Percentiles rank a stretch among this genome's conserved stretches.
Conservation (phyloP, 2,329 filamentous ascomycete genomes). For the Sporothrix mexicana region DNA sequence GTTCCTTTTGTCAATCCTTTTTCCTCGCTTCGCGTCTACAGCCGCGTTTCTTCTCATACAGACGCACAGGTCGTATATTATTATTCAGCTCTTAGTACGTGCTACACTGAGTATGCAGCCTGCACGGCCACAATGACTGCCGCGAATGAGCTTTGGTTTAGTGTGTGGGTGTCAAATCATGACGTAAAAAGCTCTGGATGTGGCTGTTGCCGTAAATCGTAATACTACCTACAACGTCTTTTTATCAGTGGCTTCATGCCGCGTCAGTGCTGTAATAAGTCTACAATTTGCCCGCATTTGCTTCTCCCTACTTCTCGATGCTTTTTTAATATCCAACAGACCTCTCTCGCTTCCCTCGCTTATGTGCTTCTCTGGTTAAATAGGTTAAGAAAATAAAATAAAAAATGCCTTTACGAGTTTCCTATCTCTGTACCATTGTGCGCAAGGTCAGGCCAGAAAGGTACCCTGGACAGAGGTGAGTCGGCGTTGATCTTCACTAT, state of each 20-base stretch:
- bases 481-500: not conserved
- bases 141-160: too few species aligned
- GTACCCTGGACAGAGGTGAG: not conserved
- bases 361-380: too few species aligned
- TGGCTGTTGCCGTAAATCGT: not conserved
- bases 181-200: not conserved
- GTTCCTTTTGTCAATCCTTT: not conserved
- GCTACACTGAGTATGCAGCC: too few species aligned
- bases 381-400: not conserved
- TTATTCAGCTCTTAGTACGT: not conserved
- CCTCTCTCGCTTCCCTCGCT: not conserved
- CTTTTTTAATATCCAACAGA: not conserved
- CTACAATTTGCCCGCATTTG: not conserved
- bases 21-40: not conserved
- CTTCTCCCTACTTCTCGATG: not conserved
- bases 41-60: conserved; percentile 17
- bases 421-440: not conserved
- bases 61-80: conserved; percentile 14
- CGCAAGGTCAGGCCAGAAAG: not conserved
- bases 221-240: not conserved
- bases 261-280: not conserved
- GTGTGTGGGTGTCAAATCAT: too few species aligned
- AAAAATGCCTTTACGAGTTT: conserved; percentile 1
- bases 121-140: conserved; percentile 12
- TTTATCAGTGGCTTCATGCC: not conserved